Evolutionary conservation across 1,139 yeast genomes (phyloP).

Genomic region (Pichia sp.): DNA sequence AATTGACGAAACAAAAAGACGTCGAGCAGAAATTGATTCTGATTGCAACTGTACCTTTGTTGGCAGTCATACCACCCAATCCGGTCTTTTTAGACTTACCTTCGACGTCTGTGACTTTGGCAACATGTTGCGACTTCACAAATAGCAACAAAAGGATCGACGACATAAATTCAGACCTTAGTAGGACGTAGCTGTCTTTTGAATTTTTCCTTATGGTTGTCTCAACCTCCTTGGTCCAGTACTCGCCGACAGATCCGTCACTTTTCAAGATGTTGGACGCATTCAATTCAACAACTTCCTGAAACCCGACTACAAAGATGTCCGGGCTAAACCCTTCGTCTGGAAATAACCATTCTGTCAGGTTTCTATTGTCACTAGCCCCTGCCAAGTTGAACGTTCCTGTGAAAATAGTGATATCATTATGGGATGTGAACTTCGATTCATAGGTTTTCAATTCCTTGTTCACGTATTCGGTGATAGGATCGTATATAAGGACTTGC

Average conservation of each 20-base stretch:
- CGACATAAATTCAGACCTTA: slow-evolving; percentile 85
- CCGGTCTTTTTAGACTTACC: slow-evolving; percentile 90
- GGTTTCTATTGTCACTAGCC: slow-evolving; percentile 45
- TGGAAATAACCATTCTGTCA: slow-evolving; percentile 83
- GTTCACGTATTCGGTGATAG: slow-evolving; percentile 76
- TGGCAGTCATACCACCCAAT: slow-evolving; percentile 89
- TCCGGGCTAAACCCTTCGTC: slow-evolving; percentile 51
- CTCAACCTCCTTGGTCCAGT: slow-evolving; percentile 59
- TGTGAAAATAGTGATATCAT: slow-evolving; percentile 60
- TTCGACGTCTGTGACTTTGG: slow-evolving; percentile 61
- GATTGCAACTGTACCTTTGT: slow-evolving; percentile 90
- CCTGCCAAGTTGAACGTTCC: slow-evolving; percentile 94
- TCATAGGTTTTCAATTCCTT: slow-evolving; percentile 51
- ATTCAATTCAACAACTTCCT: slow-evolving; percentile 86
- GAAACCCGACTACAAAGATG: slow-evolving; percentile 80
- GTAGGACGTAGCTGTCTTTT: slow-evolving; percentile 50
- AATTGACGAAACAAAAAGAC: slow-evolving; percentile 72
- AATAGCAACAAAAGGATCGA: slow-evolving; percentile 72
- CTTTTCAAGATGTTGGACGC: slow-evolving; percentile 77
- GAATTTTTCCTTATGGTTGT: slow-evolving; percentile 47
- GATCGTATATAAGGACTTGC: slow-evolving; percentile 78
- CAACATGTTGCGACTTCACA: slow-evolving; percentile 51
- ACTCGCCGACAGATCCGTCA: slow-evolving; percentile 57
- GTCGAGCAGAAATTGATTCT: slow-evolving; percentile 74
- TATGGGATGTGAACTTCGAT: slow-evolving; percentile 55